phyloP scores from a whole-genome alignment of 345 rosid species.

The Isatis tinctoria region DNA sequence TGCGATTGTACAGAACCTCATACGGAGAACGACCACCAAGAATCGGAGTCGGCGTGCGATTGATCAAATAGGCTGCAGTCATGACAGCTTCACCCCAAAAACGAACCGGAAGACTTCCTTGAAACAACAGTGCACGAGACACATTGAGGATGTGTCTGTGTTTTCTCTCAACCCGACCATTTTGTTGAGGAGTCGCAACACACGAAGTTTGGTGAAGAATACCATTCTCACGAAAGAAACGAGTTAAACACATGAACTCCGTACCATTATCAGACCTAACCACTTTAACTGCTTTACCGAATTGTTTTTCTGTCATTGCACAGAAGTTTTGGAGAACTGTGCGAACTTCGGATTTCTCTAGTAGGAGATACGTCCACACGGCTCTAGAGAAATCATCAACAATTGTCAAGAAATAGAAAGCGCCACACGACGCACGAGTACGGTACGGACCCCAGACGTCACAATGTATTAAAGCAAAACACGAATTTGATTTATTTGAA shows the following conservation, averaged over 20 bases:
- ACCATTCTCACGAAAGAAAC: accelerated
- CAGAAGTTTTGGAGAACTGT: too few species aligned
- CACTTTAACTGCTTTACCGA: too few species aligned
- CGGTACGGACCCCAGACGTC: too few species aligned
- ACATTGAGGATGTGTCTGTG: neutral
- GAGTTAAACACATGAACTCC: neutral
- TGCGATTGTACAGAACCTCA: neutral
- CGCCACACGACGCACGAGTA: neutral
- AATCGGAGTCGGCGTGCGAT: neutral
- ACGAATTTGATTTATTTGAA: neutral
- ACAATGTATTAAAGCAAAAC: neutral
- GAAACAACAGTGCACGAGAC: neutral
- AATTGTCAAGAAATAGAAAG: neutral
- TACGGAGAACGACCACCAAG: neutral
- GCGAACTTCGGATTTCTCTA: neutral
- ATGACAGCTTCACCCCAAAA: neutral
- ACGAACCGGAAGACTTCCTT: neutral
- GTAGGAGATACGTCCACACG: neutral
- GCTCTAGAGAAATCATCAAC: neutral
- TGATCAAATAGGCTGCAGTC: neutral
- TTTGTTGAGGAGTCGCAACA: neutral
- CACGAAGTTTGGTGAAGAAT: neutral
- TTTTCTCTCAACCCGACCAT: neutral
- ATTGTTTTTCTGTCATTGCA: too few species aligned
- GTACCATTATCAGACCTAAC: neutral